phyloP scores from a whole-genome alignment of 768 basidiomycete genomes.

The Russula dissimulans region DNA sequence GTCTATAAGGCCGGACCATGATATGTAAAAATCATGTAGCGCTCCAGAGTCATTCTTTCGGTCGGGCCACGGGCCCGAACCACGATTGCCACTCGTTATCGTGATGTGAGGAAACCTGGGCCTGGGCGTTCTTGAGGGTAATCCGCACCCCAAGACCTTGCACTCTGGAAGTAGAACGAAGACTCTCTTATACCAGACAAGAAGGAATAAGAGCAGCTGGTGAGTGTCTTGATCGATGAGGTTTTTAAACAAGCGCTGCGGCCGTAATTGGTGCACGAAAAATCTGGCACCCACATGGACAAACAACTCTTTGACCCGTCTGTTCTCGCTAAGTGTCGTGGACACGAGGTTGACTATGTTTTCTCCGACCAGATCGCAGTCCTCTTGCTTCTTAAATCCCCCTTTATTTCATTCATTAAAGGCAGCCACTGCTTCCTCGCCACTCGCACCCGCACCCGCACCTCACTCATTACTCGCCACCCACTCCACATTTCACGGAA shows the following conservation, averaged over 20 bases:
- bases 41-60: background rate
- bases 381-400: background rate
- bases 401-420: background rate
- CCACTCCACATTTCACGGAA: background rate
- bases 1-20: too few relatives aligned
- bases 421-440: background rate
- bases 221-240: slow-evolving; percentile 12
- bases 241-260: slow-evolving; percentile 6
- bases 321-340: slow-evolving; percentile 7
- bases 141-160: background rate
- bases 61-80: background rate
- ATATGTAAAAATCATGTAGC: too few relatives aligned
- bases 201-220: background rate
- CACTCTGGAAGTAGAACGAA: background rate
- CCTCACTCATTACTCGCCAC: background rate
- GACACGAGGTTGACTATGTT: slow-evolving; percentile 8
- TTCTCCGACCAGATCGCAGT: slow-evolving; percentile 8
- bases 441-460: background rate
- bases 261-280: slow-evolving; percentile 23
- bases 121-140: too few relatives aligned
- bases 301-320: slow-evolving; percentile 34
- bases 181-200: background rate
- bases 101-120: too few relatives aligned
- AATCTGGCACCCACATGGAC: slow-evolving; percentile 36
- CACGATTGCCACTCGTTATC: background rate